Conservation (phyloP, 1,284 basidiomycete species). For the Athelia psychrophila region DNA sequence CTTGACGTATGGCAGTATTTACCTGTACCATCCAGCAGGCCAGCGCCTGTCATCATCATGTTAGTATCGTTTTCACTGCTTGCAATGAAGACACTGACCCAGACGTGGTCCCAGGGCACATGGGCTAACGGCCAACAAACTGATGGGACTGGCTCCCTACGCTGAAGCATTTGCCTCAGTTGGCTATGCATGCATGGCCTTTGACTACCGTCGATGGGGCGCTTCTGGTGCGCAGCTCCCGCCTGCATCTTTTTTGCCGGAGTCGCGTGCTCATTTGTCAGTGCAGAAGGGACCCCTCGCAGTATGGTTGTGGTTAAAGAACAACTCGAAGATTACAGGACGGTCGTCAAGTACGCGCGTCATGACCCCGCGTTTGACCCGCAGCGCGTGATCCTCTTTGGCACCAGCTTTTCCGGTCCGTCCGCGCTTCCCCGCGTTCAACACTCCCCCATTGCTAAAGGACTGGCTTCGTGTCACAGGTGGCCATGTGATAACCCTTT, state of each 20-base stretch:
- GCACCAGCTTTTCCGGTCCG: slow-evolving; percentile 28
- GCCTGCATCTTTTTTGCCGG: background rate
- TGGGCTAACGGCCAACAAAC: slow-evolving; percentile 30
- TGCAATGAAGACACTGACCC: background rate
- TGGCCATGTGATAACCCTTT: slow-evolving; percentile 32
- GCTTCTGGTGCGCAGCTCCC: slow-evolving; percentile 25
- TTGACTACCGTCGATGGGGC: slow-evolving; percentile 40
- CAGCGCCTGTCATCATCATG: slow-evolving; percentile 34
- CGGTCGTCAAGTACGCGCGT: slow-evolving; percentile 32
- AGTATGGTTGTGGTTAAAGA: slow-evolving; percentile 28
- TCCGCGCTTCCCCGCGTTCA: slow-evolving; percentile 1
- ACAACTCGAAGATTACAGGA: slow-evolving; percentile 37
- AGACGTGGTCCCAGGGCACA: slow-evolving; percentile 26
- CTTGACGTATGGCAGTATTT: slow-evolving; percentile 34
- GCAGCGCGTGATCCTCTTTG: slow-evolving; percentile 32
- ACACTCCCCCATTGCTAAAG: background rate
- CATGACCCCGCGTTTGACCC: slow-evolving; percentile 29
- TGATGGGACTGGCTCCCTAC: slow-evolving; percentile 27
- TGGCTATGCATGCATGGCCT: slow-evolving; percentile 34
- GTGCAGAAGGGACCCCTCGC: slow-evolving; percentile 30
- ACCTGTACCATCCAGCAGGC: slow-evolving; percentile 13
- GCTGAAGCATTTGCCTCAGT: slow-evolving; percentile 28
- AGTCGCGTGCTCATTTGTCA: background rate
- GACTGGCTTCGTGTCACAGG: slow-evolving; percentile 15
- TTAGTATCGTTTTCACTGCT: slow-evolving; percentile 8